Evolutionary conservation across 257 asterid genomes (phyloP).

Genomic region (Salvia miltiorrhiza): DNA sequence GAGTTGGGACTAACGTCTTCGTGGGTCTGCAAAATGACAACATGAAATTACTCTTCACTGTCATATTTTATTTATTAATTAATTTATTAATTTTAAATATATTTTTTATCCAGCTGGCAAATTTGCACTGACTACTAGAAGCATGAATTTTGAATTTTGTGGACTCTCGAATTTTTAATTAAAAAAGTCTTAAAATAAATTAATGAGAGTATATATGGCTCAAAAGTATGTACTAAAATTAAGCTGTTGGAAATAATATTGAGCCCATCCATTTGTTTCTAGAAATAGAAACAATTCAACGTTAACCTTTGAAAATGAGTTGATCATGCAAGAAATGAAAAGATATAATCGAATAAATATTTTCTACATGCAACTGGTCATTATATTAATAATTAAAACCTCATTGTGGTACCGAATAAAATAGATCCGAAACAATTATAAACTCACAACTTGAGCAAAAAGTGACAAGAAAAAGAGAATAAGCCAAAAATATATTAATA

Average conservation of each 20-base stretch:
- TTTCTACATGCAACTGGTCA: not conserved
- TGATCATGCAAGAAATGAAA: not conserved
- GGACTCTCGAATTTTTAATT: too few relatives aligned
- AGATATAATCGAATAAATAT: not conserved
- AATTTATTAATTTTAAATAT: too few relatives aligned
- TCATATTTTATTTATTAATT: not conserved
- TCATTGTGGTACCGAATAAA: too few relatives aligned
- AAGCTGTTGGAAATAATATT: not conserved
- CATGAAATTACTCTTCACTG: not conserved
- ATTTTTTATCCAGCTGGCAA: constrained; percentile 1
- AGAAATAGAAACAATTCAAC: not conserved
- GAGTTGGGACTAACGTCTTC: not conserved
- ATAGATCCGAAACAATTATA: too few relatives aligned
- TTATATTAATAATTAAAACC: not conserved
- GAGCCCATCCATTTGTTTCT: not conserved
- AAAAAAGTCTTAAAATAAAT: too few relatives aligned
- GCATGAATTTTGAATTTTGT: too few relatives aligned
- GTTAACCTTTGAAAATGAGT: too few relatives aligned
- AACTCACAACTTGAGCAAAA: not conserved
- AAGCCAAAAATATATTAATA: not conserved
- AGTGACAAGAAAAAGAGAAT: not conserved
- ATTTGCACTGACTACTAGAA: constrained; percentile 3
- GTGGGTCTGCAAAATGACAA: constrained; percentile 15
- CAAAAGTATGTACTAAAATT: too few relatives aligned
- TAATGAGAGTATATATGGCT: too few relatives aligned